Conservation (phyloP, 441 rosid species). For the Kokia cookei region DNA sequence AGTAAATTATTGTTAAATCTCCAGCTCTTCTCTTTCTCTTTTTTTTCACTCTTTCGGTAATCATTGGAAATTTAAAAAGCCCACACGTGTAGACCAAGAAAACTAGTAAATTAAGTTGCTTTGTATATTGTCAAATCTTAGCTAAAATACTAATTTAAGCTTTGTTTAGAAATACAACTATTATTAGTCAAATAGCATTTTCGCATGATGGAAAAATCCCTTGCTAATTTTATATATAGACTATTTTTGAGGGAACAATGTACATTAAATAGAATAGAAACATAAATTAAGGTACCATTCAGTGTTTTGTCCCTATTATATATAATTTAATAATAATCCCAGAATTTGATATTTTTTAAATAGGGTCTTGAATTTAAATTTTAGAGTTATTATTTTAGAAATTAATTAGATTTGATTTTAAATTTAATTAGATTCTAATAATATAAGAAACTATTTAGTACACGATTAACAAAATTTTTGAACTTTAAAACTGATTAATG, state of each 20-base stretch:
- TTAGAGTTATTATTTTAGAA: too few species aligned
- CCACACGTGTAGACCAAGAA: background rate
- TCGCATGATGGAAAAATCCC: background rate
- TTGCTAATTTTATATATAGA: background rate
- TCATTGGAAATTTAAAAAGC: background rate
- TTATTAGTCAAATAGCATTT: background rate
- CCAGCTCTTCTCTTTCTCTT: background rate
- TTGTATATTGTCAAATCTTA: background rate
- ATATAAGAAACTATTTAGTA: too few species aligned
- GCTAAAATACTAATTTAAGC: background rate
- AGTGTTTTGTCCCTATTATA: background rate
- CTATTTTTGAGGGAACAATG: background rate
- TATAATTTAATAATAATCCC: background rate
- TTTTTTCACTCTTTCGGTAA: background rate
- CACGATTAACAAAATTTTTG: too few species aligned
- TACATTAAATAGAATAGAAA: background rate
- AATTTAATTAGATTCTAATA: too few species aligned
- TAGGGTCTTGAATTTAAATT: too few species aligned
- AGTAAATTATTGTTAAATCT: too few species aligned
- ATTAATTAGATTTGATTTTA: too few species aligned
- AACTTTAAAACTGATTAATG: too few species aligned
- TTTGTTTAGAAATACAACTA: background rate
- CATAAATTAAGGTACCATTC: background rate
- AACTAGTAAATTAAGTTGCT: background rate
- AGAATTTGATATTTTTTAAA: too few species aligned